Conservation (phyloP, 345 rosid species). For the Syzygium jambos region DNA sequence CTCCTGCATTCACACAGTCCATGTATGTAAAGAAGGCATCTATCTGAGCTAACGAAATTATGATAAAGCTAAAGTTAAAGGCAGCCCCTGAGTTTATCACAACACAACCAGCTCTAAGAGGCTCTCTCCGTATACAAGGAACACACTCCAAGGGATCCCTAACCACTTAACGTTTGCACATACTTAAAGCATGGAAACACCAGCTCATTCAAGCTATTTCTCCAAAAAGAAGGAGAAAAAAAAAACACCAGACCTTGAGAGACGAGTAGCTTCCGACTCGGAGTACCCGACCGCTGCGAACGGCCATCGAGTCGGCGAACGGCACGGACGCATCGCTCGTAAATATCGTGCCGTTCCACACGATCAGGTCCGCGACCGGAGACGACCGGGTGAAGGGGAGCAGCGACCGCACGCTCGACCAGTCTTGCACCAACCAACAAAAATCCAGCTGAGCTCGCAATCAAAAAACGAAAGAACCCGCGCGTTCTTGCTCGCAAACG, state of each 20-base stretch:
- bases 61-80: neutral
- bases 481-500: too few relatives aligned
- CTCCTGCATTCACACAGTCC: slow-evolving; percentile 26
- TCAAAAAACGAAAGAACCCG: neutral
- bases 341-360: slow-evolving; percentile 68
- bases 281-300: slow-evolving; percentile 60
- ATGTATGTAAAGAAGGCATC: neutral
- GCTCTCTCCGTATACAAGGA: neutral
- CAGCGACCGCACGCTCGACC: slow-evolving; percentile 25
- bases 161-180: neutral
- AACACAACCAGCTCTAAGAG: neutral
- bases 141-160: neutral
- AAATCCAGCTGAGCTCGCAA: neutral
- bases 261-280: slow-evolving; percentile 59
- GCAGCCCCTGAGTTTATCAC: neutral
- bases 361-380: slow-evolving; percentile 49
- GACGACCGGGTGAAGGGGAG: slow-evolving; percentile 18
- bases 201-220: neutral
- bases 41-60: neutral
- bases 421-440: slow-evolving; percentile 26
- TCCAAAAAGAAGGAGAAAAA: neutral
- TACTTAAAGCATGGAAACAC: neutral
- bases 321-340: slow-evolving; percentile 58
- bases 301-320: slow-evolving; percentile 75
- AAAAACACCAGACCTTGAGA: slow-evolving; percentile 36